Base-by-base conservation (phyloP, 225 moss, liverwort and hornwort species). In the Marchantia paleacea region DNA sequence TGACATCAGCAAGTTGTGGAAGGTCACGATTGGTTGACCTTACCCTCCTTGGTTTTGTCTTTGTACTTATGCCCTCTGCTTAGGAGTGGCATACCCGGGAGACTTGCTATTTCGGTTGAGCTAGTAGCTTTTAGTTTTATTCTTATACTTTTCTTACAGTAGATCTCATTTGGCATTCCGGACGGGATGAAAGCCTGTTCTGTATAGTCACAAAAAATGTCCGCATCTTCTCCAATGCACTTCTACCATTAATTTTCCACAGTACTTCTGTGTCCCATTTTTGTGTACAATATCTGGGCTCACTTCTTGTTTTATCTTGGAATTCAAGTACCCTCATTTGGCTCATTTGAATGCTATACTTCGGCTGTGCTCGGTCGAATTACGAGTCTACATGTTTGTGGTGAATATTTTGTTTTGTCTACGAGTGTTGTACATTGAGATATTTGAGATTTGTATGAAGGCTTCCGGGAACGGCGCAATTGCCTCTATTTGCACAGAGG, bases 21-120 rank as follows among this genome's bases (percentile, higher is more conserved):
- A 54, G 75, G 71, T 72, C 73, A 78, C 78, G 73, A 78, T 74
- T 80, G 76, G 77, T 70, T 67, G 82, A 74, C 80, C 67, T 78
- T 55, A 52, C 49, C 63, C 49, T 29, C 26, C 60, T 76, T 82
- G 67, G 75, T 76, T 78, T 75, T 80, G 62, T 82, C 80, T 82
- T 76, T 80, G 83, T 83, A 85, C 85, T 85, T 86, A 86, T 89
- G 86, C 86, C 79, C 84, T 84, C 83, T 67, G 55, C 69, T 71
- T 75, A 81, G 79, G 88, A 88, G 88, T 79, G 88, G 78, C 86
- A 84, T 75, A 81, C 83, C 85, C 86, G 88, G 88, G 88, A 86
- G 88, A 82, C 86, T 75, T 84, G 73, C 84, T 84, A 80, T 89
- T 82, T 84, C 75, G 84, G 86, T 86, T 86, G 88, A 89, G 88